Conservation (phyloP, 2,329 filamentous ascomycete species). For the Podosphaera leucotricha region DNA sequence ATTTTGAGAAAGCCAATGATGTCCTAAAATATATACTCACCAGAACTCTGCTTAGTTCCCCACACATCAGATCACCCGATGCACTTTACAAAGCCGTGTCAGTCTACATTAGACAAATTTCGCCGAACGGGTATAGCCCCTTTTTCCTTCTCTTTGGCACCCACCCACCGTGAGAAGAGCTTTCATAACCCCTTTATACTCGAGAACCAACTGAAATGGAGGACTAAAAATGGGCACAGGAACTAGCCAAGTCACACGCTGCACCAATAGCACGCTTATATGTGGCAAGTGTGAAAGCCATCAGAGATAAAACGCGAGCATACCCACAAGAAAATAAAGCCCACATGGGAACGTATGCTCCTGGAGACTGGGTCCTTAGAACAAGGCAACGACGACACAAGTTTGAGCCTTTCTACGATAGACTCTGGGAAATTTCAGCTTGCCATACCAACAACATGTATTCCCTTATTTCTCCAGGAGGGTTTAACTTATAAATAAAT, state of each 20-base stretch:
- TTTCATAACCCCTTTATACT: background rate
- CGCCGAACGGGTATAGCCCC: background rate
- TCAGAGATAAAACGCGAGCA: background rate
- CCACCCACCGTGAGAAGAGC: background rate
- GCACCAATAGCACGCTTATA: background rate
- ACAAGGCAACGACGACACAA: background rate
- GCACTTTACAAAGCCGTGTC: background rate
- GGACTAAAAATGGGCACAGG: background rate
- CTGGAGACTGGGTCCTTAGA: background rate
- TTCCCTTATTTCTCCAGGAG: background rate
- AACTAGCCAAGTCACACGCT: background rate
- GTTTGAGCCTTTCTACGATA: background rate
- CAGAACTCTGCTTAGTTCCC: background rate
- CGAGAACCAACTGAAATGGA: background rate
- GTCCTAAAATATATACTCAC: background rate
- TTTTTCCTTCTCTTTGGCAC: background rate
- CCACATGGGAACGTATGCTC: background rate
- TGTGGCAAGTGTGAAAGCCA: background rate
- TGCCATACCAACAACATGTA: too few relatives aligned
- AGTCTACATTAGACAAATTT: background rate
- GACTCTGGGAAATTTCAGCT: too few relatives aligned
- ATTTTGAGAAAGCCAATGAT: background rate
- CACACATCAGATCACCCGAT: background rate
- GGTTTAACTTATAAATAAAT: background rate
- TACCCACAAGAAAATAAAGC: background rate